Base-by-base conservation (phyloP, 2,329 filamentous ascomycete genomes). In the Talaromyces amestolkiae region DNA sequence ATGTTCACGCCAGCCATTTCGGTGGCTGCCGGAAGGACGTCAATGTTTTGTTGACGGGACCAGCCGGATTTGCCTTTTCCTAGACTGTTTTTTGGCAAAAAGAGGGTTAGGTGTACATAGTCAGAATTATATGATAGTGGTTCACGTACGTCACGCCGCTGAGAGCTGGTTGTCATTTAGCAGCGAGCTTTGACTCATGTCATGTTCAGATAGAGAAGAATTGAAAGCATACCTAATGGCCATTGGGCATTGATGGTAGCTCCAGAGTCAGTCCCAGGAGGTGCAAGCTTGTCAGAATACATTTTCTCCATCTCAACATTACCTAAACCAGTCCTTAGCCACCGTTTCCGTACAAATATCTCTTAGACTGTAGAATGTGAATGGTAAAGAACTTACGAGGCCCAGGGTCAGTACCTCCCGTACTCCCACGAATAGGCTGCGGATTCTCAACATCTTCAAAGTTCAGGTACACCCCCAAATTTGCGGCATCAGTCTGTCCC, bases 1-100 rank as follows among this genome's bases (percentile, higher is more conserved):
- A 87, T 87, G 68, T 87, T 82, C 0, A 87, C 85, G 51, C 84
- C 85, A 0, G 85, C 85, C 83, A 87, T 86, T 15, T 73, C 76
- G 3, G 75, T 82, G 7, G 83, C 74, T 66, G 64, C 71, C 0
- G 86, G 85, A 65, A 88, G 78, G 10, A 85, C 82, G 1, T 73
- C 74, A 0, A 71, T 75, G 69, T 86, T 86, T 72, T 86, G 83
- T 72, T 86, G 81, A 2, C 84, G 76, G 45, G 84, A 81, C 85
- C 81, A 88, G 17, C 85, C 86, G 0, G 84, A 75, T 49, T 76
- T 68, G 17, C 80, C 73, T 31, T 74, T 73, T 8, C 83, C 83
- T n/a, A 80, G 72, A 27, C 75, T 77, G 47, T 10, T 15, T 3
- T 39, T 24, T n/a, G 1, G 17, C n/a, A 0, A 24, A 13, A 27